Evolutionary conservation across 2,329 filamentous ascomycete genomes (phyloP).

Genomic region (Ceratocystis alfenasii): DNA sequence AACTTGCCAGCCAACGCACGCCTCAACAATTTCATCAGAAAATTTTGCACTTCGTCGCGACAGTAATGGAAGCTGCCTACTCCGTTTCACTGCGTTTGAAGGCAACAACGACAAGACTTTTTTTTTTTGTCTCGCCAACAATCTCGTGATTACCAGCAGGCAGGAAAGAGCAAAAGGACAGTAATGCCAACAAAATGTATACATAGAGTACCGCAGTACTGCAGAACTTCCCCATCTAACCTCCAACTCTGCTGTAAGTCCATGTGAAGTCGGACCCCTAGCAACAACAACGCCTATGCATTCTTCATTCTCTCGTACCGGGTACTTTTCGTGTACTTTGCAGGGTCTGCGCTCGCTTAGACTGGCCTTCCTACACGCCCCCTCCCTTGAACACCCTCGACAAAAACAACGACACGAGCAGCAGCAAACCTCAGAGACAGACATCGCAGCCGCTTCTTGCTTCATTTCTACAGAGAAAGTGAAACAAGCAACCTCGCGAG

Average conservation of each 20-base stretch:
- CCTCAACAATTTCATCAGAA: neutral
- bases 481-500: neutral
- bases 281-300: neutral
- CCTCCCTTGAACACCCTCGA: neutral
- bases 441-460: neutral
- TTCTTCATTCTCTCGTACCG: conserved; percentile 3
- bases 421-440: neutral
- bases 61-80: neutral
- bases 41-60: neutral
- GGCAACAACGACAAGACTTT: neutral
- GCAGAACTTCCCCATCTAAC: neutral
- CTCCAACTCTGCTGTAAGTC: conserved; percentile 1
- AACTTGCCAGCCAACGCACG: neutral
- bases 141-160: conserved; percentile 3
- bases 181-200: neutral
- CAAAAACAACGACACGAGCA: neutral
- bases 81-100: neutral
- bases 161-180: neutral
- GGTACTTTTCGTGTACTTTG: conserved; percentile 16
- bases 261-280: conserved; percentile 8
- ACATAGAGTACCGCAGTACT: neutral
- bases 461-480: neutral
- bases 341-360: conserved; percentile 5
- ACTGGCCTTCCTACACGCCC: neutral
- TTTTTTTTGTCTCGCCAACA: neutral